phyloP scores from a whole-genome alignment of 2,329 filamentous ascomycete genomes.

The Emergomyces pasteurianus region DNA sequence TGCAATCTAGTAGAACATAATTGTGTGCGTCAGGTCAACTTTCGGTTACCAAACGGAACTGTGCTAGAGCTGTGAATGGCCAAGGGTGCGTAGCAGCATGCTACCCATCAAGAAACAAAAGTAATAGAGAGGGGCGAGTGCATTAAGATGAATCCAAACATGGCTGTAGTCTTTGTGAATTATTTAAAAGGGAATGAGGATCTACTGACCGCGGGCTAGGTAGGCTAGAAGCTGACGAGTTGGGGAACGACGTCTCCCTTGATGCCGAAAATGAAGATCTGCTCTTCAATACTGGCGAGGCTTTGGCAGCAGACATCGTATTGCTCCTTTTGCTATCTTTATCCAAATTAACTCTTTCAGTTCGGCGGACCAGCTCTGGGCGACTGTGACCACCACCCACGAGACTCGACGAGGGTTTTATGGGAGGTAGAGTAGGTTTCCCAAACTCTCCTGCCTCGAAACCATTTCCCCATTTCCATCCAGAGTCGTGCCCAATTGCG shows the following conservation, averaged over 20 bases:
- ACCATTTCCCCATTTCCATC: constrained; percentile 52
- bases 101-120: neutral
- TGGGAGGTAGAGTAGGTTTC: constrained; percentile 29
- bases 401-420: constrained; percentile 40
- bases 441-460: constrained; percentile 35
- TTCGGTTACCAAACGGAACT: neutral
- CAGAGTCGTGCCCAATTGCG: constrained; percentile 46
- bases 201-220: constrained; percentile 8
- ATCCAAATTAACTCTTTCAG: constrained; percentile 13
- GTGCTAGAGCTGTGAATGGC: neutral
- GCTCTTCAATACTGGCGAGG: constrained; percentile 1
- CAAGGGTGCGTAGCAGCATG: neutral
- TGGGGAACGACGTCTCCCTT: constrained; percentile 2
- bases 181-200: neutral
- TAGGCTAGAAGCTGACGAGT: constrained; percentile 3
- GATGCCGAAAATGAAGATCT: neutral
- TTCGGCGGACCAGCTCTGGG: constrained; percentile 20
- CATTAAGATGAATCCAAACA: neutral
- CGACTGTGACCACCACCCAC: constrained; percentile 32
- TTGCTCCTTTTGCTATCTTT: neutral
- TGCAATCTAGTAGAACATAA: constrained; percentile 35
- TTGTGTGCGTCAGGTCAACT: constrained; percentile 1
- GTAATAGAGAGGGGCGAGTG: neutral
- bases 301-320: constrained; percentile 4
- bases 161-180: neutral